These are phyloP conservation scores for Setaria viridis DNA, from an alignment of 202 grass and related monocot species.

Conservation along the genomic window DNA sequence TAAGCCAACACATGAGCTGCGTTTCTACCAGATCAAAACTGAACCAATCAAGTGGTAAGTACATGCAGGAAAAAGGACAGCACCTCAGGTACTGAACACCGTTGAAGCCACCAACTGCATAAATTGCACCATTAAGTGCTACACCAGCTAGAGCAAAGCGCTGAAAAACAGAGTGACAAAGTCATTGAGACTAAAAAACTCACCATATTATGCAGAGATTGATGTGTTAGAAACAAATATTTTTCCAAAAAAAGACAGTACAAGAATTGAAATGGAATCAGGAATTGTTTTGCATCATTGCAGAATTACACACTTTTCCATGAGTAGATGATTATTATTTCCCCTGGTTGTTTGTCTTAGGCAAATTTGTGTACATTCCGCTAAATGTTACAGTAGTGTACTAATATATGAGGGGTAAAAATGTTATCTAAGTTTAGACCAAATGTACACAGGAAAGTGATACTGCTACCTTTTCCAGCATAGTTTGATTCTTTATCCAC, in stretches of 20 bases:
- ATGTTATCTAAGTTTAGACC: background rate
- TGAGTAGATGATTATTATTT: slow-evolving; percentile 6
- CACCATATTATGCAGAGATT: background rate
- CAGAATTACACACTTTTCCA: slow-evolving; percentile 15
- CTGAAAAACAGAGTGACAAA: slow-evolving; percentile 53
- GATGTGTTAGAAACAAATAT: slow-evolving; percentile 19
- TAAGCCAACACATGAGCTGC: background rate
- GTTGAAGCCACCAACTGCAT: slow-evolving; percentile 76
- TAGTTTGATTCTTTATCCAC: slow-evolving; percentile 66
- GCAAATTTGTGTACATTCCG: slow-evolving; percentile 10
- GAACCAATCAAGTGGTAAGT: slow-evolving; percentile 28
- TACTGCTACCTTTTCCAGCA: slow-evolving; percentile 74
- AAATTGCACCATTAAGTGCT: slow-evolving; percentile 70
- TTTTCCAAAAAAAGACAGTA: background rate
- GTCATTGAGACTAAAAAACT: slow-evolving; percentile 31
- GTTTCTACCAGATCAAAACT: slow-evolving; percentile 14
- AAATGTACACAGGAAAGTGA: background rate
- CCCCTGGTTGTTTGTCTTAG: background rate
- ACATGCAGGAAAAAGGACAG: slow-evolving; percentile 30
- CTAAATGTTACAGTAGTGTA: background rate
- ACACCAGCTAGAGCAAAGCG: slow-evolving; percentile 68
- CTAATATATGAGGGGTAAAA: background rate
- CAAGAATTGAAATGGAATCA: background rate
- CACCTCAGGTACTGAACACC: slow-evolving; percentile 65
- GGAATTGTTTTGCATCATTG: background rate